Conservation (phyloP, 2,329 filamentous ascomycete species). For the Fusarium chaquense region DNA sequence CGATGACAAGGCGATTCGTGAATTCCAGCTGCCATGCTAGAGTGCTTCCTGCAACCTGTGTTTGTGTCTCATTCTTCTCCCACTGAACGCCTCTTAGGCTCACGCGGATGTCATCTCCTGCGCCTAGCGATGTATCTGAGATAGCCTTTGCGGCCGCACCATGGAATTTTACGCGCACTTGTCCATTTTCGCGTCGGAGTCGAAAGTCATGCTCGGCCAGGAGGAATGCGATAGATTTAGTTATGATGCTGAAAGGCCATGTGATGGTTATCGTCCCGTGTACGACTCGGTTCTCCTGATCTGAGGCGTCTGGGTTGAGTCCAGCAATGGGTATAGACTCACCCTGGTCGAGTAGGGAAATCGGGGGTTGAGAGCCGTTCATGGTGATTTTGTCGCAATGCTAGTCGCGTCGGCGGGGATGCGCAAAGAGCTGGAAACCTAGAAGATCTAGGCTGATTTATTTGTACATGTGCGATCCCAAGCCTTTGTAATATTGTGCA, state of each 20-base stretch:
- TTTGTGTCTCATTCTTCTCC: slow-evolving; percentile 63
- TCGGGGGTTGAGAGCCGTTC: slow-evolving; percentile 40
- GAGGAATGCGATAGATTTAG: slow-evolving; percentile 78
- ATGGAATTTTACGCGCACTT: slow-evolving; percentile 82
- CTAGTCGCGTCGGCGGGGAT: slow-evolving; percentile 34
- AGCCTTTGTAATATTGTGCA: neutral
- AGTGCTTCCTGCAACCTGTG: slow-evolving; percentile 62
- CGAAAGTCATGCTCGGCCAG: slow-evolving; percentile 88
- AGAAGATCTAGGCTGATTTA: slow-evolving; percentile 9
- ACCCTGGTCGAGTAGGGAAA: slow-evolving; percentile 46
- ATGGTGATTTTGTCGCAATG: slow-evolving; percentile 40
- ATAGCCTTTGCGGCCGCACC: slow-evolving; percentile 78
- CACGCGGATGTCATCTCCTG: slow-evolving; percentile 80
- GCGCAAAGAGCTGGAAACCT: slow-evolving; percentile 25
- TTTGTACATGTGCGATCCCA: slow-evolving; percentile 18
- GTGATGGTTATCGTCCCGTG: slow-evolving; percentile 83
- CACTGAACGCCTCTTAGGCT: slow-evolving; percentile 77
- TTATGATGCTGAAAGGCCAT: slow-evolving; percentile 90
- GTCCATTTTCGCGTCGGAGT: slow-evolving; percentile 79
- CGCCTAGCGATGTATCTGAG: slow-evolving; percentile 75
- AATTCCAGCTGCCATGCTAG: slow-evolving; percentile 72
- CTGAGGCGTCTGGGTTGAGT: slow-evolving; percentile 62
- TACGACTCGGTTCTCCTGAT: slow-evolving; percentile 61
- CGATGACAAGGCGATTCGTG: slow-evolving; percentile 61
- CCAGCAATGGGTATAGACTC: slow-evolving; percentile 66